These are phyloP conservation scores for Isabelozyma heimii DNA, from an alignment of 805 yeast genomes.

Conservation along the genomic window DNA sequence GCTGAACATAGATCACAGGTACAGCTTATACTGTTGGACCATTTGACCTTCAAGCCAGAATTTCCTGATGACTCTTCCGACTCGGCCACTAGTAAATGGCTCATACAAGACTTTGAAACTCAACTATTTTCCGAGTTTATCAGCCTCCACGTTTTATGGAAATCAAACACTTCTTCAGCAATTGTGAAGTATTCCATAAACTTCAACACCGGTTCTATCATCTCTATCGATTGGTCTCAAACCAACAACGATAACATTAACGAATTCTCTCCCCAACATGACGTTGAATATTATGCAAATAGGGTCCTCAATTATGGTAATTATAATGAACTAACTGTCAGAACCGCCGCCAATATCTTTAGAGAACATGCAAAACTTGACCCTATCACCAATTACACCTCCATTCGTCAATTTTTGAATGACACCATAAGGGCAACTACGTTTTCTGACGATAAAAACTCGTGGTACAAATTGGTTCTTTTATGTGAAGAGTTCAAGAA, in stretches of 20 bases:
- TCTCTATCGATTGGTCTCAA: conserved; percentile 12
- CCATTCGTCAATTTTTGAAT: conserved; percentile 24
- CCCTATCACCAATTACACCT: conserved; percentile 1
- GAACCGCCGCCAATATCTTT: conserved; percentile 52
- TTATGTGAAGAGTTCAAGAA: conserved; percentile 70
- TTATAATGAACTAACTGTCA: conserved; percentile 47
- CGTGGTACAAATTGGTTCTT: conserved; percentile 66
- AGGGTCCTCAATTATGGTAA: conserved; percentile 49
- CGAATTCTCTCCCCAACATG: conserved; percentile 23
- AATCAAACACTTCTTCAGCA: conserved; percentile 55
- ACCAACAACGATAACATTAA: conserved; percentile 8
- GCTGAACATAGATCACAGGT: conserved; percentile 1
- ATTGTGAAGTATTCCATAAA: conserved; percentile 25
- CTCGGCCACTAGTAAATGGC: conserved; percentile 30
- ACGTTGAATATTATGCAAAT: conserved; percentile 38
- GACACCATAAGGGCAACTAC: conserved; percentile 17
- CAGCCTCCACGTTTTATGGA: conserved; percentile 50
- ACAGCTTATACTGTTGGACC: conserved; percentile 8
- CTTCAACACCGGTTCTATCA: conserved; percentile 10
- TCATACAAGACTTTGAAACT: conserved; percentile 37
- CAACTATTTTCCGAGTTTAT: conserved; percentile 2
- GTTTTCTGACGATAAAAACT: conserved; percentile 33
- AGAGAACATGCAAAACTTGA: conserved; percentile 32
- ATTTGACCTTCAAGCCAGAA: conserved; percentile 17
- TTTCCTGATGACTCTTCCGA: conserved; percentile 6